Evolutionary conservation across 352 stramenopile species (phyloP), one percentile per base, ranked within the genome.

Genomic region (Salisapilia sapeloensis): DNA sequence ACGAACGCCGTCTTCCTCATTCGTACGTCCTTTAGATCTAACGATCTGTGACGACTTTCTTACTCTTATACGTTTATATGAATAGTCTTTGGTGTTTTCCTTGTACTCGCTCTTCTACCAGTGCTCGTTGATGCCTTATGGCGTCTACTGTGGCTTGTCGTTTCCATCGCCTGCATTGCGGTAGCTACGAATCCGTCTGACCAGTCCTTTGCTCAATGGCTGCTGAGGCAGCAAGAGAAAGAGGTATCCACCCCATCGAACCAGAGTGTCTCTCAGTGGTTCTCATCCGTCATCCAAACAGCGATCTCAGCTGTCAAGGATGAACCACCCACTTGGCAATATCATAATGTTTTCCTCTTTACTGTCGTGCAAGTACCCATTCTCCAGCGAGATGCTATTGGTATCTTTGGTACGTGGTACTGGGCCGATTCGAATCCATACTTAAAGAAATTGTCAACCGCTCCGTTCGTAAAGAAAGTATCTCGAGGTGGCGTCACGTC

Each of bases 1-100:
- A 61, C 71, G 37, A 83, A 83, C 20, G 49, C 47, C 29, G 47
- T 80, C 27, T 83, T 80, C 42, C 57, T 83, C 15, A 66, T 83
- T n/a, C 35, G 67, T 83, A 45, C 21, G 60, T 44, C 38, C 14
- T 2, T 9, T 33, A 33, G 15, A 7, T 33, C n/a, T 33, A 16
- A 16, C 15, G 8, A 4, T 5, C 33, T 9, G n/a, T 36, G 1
- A 14, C 17, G n/a, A 19, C 21, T 17, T 29, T 13, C 14, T 29
- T 16, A 11, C 7, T 22, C 4, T 26, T 14, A 16, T 32, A 6
- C 20, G 10, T 30, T 35, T 29, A 32, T 11, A 24, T 6, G 18
- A 7, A 6, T 23, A 83, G 67, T 53, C 4, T 56, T 83, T 14
- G 67, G 67, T 12, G 74, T 76, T 60, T 83, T 83, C 42, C 59